Evolutionary conservation across 176 grass and related monocot species (phyloP), one percentile per base, ranked within the genome.

Genomic region (Bothriochloa decipiens): DNA sequence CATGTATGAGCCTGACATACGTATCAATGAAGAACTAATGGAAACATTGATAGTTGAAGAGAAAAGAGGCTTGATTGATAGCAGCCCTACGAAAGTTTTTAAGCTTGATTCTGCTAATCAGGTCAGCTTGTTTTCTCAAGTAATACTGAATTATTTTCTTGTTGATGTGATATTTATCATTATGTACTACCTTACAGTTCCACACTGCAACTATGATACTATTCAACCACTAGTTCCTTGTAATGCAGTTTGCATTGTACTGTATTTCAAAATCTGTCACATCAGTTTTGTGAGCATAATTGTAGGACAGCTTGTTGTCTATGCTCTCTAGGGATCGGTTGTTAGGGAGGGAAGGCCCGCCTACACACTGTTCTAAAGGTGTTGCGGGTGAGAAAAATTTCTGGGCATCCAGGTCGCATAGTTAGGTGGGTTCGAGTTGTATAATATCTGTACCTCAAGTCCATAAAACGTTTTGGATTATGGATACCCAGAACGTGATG

Each of bases 1-100:
- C 88, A 94, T 99, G 93, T 99, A 96, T 77, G 96, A 99, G 68
- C 96, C 96, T 84, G 85, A 94, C 17, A 94, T 96, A 77, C 91
- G 79, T 75, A 92, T 99, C 77, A 94, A 92, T 73, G 86, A 99
- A 81, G 91, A 99, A n/a, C 22, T 96, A 42, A 96, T 96, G 93
- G 93, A 99, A 36, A 92, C 83, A 65, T 83, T 96, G 29, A 90
- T 88, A 25, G 78, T 96, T 29, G 90, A 91, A 5, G 93, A 99
- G 35, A 99, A 92, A 85, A 72, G 22, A 88, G 92, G 81, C 63
- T 95, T 86, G 86, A 91, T 99, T 2, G 93, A 96, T 41, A 99
- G 91, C 88, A 99, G 93, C 76, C 96, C 96, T 83, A 99, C 96
- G 62, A 96, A 92, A 89, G 93, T 96, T 17, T 92, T 94, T 81